phyloP scores from a whole-genome alignment of 2,329 filamentous ascomycete genomes.

The Venturia asperata region DNA sequence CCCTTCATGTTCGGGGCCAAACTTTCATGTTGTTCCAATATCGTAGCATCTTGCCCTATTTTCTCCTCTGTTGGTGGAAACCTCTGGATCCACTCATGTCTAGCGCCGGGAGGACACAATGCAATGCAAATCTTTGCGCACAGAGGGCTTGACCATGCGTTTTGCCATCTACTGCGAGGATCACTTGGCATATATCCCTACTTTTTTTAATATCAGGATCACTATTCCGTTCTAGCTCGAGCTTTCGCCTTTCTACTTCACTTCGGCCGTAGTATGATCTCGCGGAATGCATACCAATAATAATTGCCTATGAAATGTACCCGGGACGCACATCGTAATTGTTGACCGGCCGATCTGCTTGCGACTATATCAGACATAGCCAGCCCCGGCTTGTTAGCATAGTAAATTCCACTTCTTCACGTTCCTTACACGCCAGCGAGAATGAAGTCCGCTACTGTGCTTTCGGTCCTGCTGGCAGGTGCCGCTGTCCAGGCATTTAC shows the following conservation, averaged over 20 bases:
- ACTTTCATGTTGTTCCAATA: not conserved
- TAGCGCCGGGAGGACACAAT: not conserved
- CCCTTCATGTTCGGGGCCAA: not conserved
- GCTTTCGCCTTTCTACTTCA: not conserved
- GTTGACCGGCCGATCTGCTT: not conserved
- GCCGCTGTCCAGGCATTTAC: slow-evolving; percentile 5
- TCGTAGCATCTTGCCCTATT: not conserved
- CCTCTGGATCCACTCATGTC: not conserved
- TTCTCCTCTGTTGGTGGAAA: not conserved
- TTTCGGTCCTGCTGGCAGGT: slow-evolving; percentile 14
- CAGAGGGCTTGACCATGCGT: not conserved
- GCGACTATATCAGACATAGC: not conserved
- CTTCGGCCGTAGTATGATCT: not conserved
- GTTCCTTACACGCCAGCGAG: not conserved
- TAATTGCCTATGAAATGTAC: not conserved
- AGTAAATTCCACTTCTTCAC: not conserved
- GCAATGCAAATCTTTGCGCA: not conserved
- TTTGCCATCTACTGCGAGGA: not conserved
- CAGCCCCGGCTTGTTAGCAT: not conserved
- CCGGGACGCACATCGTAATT: not conserved
- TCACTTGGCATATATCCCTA: not conserved
- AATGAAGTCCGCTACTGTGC: slow-evolving; percentile 15
- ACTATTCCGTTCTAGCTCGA: not conserved
- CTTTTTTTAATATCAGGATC: not conserved
- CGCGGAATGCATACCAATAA: not conserved